Conservation (phyloP, 805 yeast genomes). For the Allodekkera sacchari region DNA sequence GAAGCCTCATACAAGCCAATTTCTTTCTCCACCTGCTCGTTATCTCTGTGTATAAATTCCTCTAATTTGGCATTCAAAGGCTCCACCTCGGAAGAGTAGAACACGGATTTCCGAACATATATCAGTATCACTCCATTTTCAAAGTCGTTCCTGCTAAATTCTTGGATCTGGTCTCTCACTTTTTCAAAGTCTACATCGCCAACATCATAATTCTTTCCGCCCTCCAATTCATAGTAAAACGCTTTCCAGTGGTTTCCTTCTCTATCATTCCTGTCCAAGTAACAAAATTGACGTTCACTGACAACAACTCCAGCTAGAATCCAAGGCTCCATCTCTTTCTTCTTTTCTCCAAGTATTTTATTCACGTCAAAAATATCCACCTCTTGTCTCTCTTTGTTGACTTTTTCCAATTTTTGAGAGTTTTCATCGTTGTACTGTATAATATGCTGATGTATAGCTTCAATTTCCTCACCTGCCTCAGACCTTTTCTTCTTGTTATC, state of each 20-base stretch:
- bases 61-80: constrained; percentile 18
- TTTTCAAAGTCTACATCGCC: constrained; percentile 17
- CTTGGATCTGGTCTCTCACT: constrained; percentile 15
- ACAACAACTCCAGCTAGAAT: constrained; percentile 29
- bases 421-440: constrained; percentile 6
- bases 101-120: constrained; percentile 24
- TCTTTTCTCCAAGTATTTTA: constrained; percentile 13
- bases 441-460: constrained; percentile 9
- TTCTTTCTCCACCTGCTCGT: constrained; percentile 13
- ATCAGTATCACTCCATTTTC: constrained; percentile 26
- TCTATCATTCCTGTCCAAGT: constrained; percentile 12
- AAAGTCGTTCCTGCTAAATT: constrained; percentile 16
- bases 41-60: constrained; percentile 26
- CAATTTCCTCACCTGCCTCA: constrained; percentile 16
- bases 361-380: constrained; percentile 22
- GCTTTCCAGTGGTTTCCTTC: constrained; percentile 21
- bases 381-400: constrained; percentile 9
- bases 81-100: constrained; percentile 6
- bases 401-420: constrained; percentile 8
- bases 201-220: constrained; percentile 17
- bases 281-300: constrained; percentile 24
- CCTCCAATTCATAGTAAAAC: constrained; percentile 21
- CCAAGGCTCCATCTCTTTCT: constrained; percentile 27
- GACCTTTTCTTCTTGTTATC: constrained; percentile 3
- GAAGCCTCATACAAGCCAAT: constrained; percentile 5